These are phyloP conservation scores for Candida rishiriensis DNA, from an alignment of 805 yeast species.

Conservation along the genomic window DNA sequence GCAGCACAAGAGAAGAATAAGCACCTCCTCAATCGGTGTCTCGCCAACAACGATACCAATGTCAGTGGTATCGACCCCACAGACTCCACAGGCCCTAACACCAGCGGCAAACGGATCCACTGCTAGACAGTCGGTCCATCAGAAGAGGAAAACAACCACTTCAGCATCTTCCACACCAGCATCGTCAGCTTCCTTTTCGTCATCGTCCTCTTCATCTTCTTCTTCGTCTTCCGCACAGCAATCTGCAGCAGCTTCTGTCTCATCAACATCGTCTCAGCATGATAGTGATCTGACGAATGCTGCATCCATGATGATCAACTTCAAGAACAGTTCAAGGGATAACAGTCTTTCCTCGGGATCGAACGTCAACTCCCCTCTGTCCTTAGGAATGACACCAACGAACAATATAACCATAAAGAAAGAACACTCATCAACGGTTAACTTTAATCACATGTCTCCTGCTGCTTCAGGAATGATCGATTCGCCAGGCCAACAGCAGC, in stretches of 20 bases:
- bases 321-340: conserved; percentile 24
- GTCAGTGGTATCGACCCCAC: conserved; percentile 12
- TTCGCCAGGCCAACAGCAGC: not conserved
- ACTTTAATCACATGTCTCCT: conserved; percentile 9
- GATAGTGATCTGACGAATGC: conserved; percentile 23
- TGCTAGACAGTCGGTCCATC: conserved; percentile 2
- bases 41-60: conserved; percentile 15
- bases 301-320: conserved; percentile 27
- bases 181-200: conserved; percentile 2
- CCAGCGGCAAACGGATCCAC: not conserved
- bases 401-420: conserved; percentile 1
- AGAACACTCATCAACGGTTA: conserved; percentile 5
- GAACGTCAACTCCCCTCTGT: no score
- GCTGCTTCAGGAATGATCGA: not conserved
- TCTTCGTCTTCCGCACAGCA: not conserved
- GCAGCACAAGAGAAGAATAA: conserved; percentile 3
- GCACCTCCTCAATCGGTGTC: conserved; percentile 10
- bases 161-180: conserved; percentile 4
- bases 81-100: conserved; percentile 14
- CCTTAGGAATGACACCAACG: no score
- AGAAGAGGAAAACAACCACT: not conserved
- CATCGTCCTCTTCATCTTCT: not conserved
- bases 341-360: conserved; percentile 20
- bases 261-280: no score
- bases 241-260: no score